Conservation (phyloP, 2,329 filamentous ascomycete species). For the Aspergillus sp. region DNA sequence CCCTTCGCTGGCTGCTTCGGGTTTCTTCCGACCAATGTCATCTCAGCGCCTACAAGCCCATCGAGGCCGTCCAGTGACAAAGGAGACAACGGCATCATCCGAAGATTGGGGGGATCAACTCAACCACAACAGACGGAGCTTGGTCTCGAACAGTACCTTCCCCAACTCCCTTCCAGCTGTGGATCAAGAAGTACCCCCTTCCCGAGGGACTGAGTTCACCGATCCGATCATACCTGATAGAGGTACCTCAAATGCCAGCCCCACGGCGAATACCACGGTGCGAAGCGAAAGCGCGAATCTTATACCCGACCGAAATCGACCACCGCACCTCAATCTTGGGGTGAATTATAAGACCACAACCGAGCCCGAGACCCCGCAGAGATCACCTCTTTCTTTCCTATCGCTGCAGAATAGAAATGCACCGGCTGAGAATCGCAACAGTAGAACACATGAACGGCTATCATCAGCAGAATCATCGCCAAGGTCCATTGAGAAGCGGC, state of each 20-base stretch:
- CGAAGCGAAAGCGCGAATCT: slow-evolving; percentile 81
- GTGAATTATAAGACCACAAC: slow-evolving; percentile 62
- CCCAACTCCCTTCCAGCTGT: slow-evolving; percentile 40
- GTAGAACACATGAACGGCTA: slow-evolving; percentile 78
- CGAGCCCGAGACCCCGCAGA: slow-evolving; percentile 63
- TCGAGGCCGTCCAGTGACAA: slow-evolving; percentile 60
- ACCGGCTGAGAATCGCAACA: slow-evolving; percentile 57
- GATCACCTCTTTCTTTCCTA: slow-evolving; percentile 76
- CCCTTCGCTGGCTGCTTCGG: slow-evolving; percentile 83
- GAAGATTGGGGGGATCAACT: slow-evolving; percentile 52
- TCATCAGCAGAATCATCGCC: slow-evolving; percentile 80
- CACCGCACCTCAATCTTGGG: slow-evolving; percentile 61
- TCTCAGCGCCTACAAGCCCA: slow-evolving; percentile 93
- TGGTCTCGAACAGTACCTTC: slow-evolving; percentile 59
- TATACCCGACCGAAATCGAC: slow-evolving; percentile 62
- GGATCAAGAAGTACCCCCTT: slow-evolving; percentile 66
- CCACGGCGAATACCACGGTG: slow-evolving; percentile 62
- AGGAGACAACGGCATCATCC: slow-evolving; percentile 38
- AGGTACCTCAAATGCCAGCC: slow-evolving; percentile 74
- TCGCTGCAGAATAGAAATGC: slow-evolving; percentile 62
- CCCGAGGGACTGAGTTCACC: slow-evolving; percentile 79
- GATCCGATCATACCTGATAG: slow-evolving; percentile 73
- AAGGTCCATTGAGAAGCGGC: slow-evolving; percentile 58
- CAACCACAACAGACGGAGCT: slow-evolving; percentile 61
- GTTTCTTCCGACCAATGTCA: slow-evolving; percentile 96